Evolutionary conservation across 164 flowering plant species (phyloP).

Genomic region (grape (Vitis vinifera)): ASM3070453v1 NC_081816.1:4312001-4312500

Average conservation of each 20-base stretch:
- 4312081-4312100: slow-evolving; percentile 31
- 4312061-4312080: slow-evolving; percentile 23
- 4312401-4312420: not conserved
- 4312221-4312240: slow-evolving; percentile 27
- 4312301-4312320: slow-evolving; percentile 26
- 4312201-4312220: slow-evolving; percentile 19
- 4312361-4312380: slow-evolving; percentile 21
- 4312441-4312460: slow-evolving; percentile 18
- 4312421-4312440: slow-evolving; percentile 16
- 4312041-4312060: slow-evolving; percentile 21
- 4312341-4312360: slow-evolving; percentile 29
- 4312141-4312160: slow-evolving; percentile 21
- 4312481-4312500: slow-evolving; percentile 7
- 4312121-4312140: slow-evolving; percentile 29
- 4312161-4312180: slow-evolving; percentile 2
- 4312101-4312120: slow-evolving; percentile 9
- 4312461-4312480: slow-evolving; percentile 16
- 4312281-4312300: slow-evolving; percentile 30
- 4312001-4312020: too few relatives aligned
- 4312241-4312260: slow-evolving; percentile 17
- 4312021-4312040: too few relatives aligned
- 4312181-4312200: slow-evolving; percentile 21
- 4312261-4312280: slow-evolving; percentile 11
- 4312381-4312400: slow-evolving; percentile 17
- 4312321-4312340: slow-evolving; percentile 1